phyloP scores from a whole-genome alignment of 2,329 filamentous ascomycete species.

The Fusarium sp. region DNA sequence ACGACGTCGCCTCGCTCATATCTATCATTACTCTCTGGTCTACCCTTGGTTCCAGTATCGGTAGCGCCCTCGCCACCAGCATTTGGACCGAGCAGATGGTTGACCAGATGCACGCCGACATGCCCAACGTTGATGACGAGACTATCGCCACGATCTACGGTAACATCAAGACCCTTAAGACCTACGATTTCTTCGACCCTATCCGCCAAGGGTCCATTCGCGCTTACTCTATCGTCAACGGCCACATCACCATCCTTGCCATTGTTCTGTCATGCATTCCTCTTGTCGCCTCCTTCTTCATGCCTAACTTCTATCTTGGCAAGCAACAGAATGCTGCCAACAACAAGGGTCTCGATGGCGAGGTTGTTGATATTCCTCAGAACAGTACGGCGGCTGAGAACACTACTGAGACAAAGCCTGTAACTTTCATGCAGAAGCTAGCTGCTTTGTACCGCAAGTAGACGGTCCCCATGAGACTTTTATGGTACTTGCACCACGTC shows the following conservation, averaged over 20 bases:
- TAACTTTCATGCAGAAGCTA: slow-evolving; percentile 17
- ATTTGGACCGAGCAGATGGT: slow-evolving; percentile 56
- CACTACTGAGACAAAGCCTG: not conserved
- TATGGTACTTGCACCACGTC: accelerated
- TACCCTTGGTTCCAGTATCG: slow-evolving; percentile 53
- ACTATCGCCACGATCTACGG: slow-evolving; percentile 50
- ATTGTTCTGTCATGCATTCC: slow-evolving; percentile 49
- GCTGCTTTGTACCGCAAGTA: slow-evolving; percentile 26
- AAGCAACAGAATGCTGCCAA: slow-evolving; percentile 51
- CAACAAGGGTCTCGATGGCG: slow-evolving; percentile 49
- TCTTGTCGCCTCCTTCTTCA: slow-evolving; percentile 52
- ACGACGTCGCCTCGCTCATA: slow-evolving; percentile 55
- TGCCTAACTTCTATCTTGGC: slow-evolving; percentile 55
- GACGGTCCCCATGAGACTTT: accelerated
- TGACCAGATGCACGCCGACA: slow-evolving; percentile 47
- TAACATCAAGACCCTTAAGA: slow-evolving; percentile 49
- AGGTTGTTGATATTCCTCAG: slow-evolving; percentile 41
- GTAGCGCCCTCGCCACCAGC: slow-evolving; percentile 52
- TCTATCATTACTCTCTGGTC: slow-evolving; percentile 54
- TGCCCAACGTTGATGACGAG: slow-evolving; percentile 41
- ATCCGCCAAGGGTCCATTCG: slow-evolving; percentile 53
- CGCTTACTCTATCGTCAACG: slow-evolving; percentile 50
- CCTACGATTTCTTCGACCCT: slow-evolving; percentile 49
- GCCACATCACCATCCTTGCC: slow-evolving; percentile 50
- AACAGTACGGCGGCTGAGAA: not conserved